A percentile compares a stretch with the other conserved stretches of the same genome.
Conservation (phyloP, 2,329 filamentous ascomycete genomes). For the Aspergillus costaricaensis region DNA sequence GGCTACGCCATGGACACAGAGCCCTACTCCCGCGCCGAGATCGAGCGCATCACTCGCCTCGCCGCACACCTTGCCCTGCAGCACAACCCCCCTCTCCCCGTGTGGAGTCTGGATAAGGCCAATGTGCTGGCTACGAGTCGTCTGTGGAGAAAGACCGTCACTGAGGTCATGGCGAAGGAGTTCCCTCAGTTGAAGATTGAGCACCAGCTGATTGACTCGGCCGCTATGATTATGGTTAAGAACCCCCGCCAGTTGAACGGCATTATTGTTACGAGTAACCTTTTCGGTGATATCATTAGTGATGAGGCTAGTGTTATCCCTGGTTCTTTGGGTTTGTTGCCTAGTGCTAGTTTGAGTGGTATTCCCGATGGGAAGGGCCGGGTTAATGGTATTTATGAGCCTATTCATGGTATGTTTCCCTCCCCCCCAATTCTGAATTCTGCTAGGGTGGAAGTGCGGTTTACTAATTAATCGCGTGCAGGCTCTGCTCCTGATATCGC, state of each 20-base stretch:
- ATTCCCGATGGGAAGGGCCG: slow-evolving; percentile 81
- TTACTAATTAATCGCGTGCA: slow-evolving; percentile 32
- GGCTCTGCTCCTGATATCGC: slow-evolving; percentile 92
- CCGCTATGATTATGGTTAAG: slow-evolving; percentile 98
- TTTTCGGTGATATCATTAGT: slow-evolving; percentile 94
- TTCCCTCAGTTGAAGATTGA: slow-evolving; percentile 82
- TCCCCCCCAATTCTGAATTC: background rate
- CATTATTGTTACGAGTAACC: slow-evolving; percentile 86
- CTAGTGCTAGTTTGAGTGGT: slow-evolving; percentile 81
- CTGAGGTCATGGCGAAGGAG: slow-evolving; percentile 81
- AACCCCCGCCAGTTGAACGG: slow-evolving; percentile 86
- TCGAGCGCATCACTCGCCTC: slow-evolving; percentile 83
- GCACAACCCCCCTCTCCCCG: slow-evolving; percentile 72
- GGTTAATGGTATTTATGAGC: slow-evolving; percentile 96
- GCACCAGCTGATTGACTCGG: slow-evolving; percentile 92
- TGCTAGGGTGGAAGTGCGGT: background rate
- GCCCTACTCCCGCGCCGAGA: slow-evolving; percentile 79
- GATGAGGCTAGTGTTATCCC: slow-evolving; percentile 96
- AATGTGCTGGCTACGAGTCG: slow-evolving; percentile 90
- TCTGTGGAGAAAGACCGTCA: slow-evolving; percentile 85
- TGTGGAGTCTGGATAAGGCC: slow-evolving; percentile 91
- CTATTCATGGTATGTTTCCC: slow-evolving; percentile 75
- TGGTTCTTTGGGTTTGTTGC: slow-evolving; percentile 82
- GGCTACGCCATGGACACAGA: slow-evolving; percentile 81
- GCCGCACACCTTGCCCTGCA: slow-evolving; percentile 79